Percentiles rank a stretch among this genome's conserved stretches.
phyloP scores from a whole-genome alignment of 2,329 filamentous ascomycete genomes.

The Colletotrichum karsti region DNA sequence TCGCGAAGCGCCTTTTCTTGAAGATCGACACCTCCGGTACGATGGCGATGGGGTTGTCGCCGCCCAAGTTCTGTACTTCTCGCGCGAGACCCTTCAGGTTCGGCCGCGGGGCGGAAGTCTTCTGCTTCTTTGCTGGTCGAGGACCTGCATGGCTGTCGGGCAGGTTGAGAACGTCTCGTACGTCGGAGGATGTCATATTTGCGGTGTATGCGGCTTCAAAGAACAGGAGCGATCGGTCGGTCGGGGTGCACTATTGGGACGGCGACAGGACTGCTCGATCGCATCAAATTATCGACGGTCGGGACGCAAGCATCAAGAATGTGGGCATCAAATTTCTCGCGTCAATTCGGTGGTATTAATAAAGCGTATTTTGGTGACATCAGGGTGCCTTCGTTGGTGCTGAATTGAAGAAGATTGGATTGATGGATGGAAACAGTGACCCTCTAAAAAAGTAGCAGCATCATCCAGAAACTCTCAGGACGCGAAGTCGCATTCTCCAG shows the following conservation, averaged over 20 bases:
- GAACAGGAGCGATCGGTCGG: conserved; percentile 10
- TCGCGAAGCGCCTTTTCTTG: conserved; percentile 66
- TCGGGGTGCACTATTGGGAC: neutral
- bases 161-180: conserved; percentile 89
- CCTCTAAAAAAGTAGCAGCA: neutral
- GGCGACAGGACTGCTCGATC: neutral
- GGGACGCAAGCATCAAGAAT: conserved; percentile 3
- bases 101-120: conserved; percentile 66
- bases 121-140: conserved; percentile 79
- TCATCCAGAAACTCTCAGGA: neutral
- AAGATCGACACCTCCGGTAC: conserved; percentile 67
- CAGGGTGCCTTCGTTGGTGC: neutral
- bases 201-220: conserved; percentile 24
- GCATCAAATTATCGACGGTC: conserved; percentile 1
- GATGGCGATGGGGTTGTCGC: conserved; percentile 73
- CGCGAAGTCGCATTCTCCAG: conserved; percentile 7
- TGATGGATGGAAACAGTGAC: neutral
- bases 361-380: neutral
- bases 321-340: conserved; percentile 2
- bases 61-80: conserved; percentile 72
- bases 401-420: neutral
- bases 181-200: conserved; percentile 78
- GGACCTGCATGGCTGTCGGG: conserved; percentile 62
- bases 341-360: neutral
- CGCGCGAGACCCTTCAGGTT: conserved; percentile 72